phyloP scores from a whole-genome alignment of 352 stramenopile species.

The Peronospora belbahrii region DNA sequence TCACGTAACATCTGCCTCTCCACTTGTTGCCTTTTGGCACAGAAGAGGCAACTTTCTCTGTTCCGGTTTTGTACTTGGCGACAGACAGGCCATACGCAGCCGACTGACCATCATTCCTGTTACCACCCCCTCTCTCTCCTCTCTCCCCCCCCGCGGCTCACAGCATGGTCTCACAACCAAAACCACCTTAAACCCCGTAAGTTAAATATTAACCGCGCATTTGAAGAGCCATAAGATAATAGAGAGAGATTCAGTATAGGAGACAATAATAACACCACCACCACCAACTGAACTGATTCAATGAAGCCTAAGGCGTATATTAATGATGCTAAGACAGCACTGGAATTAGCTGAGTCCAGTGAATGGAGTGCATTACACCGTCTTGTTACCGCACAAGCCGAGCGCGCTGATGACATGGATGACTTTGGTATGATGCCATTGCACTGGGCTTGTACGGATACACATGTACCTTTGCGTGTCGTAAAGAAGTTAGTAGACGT shows the following conservation, averaged over 20 bases:
- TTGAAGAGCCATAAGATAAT: background rate
- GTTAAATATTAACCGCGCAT: background rate
- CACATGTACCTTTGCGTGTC: conserved; percentile 51
- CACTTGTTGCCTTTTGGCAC: background rate
- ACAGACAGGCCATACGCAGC: conserved; percentile 17
- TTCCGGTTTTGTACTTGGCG: conserved; percentile 7
- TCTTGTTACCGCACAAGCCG: conserved; percentile 38
- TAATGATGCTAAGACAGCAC: conserved; percentile 34
- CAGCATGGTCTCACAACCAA: conserved; percentile 28
- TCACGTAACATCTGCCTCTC: background rate
- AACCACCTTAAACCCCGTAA: conserved; percentile 8
- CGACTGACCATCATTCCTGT: conserved; percentile 16
- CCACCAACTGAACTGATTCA: background rate
- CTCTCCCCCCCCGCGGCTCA: conserved; percentile 8
- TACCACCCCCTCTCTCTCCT: background rate
- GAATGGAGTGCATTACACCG: conserved; percentile 61
- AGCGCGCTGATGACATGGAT: conserved; percentile 65
- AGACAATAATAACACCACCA: too few relatives aligned
- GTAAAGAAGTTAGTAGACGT: conserved; percentile 63
- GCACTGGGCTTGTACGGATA: conserved; percentile 79
- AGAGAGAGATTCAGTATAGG: background rate
- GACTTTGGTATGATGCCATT: conserved; percentile 84
- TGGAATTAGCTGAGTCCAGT: conserved; percentile 66
- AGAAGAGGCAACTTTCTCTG: conserved; percentile 5
- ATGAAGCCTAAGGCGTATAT: conserved; percentile 22